Base-by-base conservation (phyloP, 306 rosid species). In the Trifolium dubium region DNA sequence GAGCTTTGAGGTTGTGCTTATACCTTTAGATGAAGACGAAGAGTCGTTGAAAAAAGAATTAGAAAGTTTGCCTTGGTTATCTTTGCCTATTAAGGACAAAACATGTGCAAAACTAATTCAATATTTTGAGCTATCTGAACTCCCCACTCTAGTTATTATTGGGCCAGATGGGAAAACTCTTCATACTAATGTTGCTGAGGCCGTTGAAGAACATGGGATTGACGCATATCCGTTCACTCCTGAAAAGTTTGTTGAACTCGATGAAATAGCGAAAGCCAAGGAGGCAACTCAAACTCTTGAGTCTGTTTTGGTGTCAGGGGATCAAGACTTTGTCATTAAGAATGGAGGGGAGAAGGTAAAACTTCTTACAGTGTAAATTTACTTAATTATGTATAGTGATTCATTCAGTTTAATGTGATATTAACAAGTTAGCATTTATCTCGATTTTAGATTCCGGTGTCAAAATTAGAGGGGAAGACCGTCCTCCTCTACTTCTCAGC, bases 401-500 rank as follows among this genome's bases (percentile, higher is more conserved):
- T 39, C 12, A 6, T 19, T 59, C 29, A 2, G 3, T 62, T 39
- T 17, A 46, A 29, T 64, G 37, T 43, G 32, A 43, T 43, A 23
- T 61, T 71, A 53, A 73, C 13, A n/a, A 23, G 32, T 64, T 56
- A 13, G 28, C 32, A 67, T 49, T 41, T 31, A 6, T 75, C 43
- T 4, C 40, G 5, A 71, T 51, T 63, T 71, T 83, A 90, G 98
- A 64, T 90, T 62, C 90, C 76, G 0, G 92, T 93, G 54, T 85
- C 89, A 10, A 89, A 85, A 62, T 79, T 93, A 18, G 81, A 80
- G 64, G 96, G 97, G 64, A 89, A 86, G 85, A 88, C 34, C 46
- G 75, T 93, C 67, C 86, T 93, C 40, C 86, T 93, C 15, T 93
- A 90, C 79, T 93, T 93, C 87, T 93, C 97, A 41, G 98, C 93